Conservation (phyloP, 2,329 filamentous ascomycete genomes). For the Pezicula rhizophila region DNA sequence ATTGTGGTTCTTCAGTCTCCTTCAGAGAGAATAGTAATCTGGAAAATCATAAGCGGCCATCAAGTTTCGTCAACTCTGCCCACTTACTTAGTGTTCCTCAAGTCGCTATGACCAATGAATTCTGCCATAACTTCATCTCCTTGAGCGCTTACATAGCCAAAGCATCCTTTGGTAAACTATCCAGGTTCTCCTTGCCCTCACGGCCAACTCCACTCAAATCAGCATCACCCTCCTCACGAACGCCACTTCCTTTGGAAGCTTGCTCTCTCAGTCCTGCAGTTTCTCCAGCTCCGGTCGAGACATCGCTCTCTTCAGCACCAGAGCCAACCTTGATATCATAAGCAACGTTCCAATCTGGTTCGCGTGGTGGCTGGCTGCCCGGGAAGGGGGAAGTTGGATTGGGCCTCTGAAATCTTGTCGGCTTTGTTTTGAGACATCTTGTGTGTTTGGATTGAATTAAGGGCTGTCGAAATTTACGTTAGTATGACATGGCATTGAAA, state of each 20-base stretch:
- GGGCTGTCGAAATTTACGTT: neutral
- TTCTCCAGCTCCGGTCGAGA: slow-evolving; percentile 44
- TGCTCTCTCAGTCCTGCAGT: slow-evolving; percentile 51
- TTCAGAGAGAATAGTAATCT: neutral
- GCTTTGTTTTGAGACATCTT: slow-evolving; percentile 42
- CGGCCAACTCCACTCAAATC: slow-evolving; percentile 57
- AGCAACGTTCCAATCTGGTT: slow-evolving; percentile 62
- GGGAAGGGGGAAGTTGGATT: slow-evolving; percentile 71
- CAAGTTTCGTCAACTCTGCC: too few species aligned
- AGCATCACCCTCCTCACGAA: slow-evolving; percentile 39
- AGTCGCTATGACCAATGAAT: neutral
- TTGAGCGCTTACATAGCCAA: slow-evolving; percentile 35
- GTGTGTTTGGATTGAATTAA: neutral
- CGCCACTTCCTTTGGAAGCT: slow-evolving; percentile 50
- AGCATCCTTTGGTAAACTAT: slow-evolving; percentile 54
- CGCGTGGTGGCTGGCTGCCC: slow-evolving; percentile 68
- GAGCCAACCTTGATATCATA: slow-evolving; percentile 61
- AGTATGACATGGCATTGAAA: neutral
- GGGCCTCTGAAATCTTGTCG: slow-evolving; percentile 59
- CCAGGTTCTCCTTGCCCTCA: slow-evolving; percentile 52
- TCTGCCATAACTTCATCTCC: neutral
- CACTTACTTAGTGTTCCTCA: neutral
- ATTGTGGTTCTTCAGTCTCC: neutral
- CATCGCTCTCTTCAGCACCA: slow-evolving; percentile 40
- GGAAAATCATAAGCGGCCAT: too few species aligned